Base-by-base conservation (phyloP, 371 early-diverging fungal genomes). In the Quaeritorhiza haematococci region DNA sequence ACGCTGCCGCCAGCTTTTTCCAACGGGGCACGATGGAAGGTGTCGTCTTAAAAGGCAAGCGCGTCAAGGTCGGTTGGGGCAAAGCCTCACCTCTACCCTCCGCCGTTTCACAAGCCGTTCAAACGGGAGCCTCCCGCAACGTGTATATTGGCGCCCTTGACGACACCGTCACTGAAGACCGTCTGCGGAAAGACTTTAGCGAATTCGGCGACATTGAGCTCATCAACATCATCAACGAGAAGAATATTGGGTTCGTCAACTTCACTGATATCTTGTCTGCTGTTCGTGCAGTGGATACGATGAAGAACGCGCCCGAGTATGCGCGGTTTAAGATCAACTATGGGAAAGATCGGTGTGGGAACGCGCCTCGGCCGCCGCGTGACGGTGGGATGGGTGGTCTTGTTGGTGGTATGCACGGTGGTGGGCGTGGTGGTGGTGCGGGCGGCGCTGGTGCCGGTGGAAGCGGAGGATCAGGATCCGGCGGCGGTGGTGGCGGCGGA, bases 41-140 rank as follows among this genome's bases (percentile, higher is more conserved):
- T 0, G 57, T 90, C 27, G 66, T 82, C 13, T 70, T 91, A 57
- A 85, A 85, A 53, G 76, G 73, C 56, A 84, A 87, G 44, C 79
- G 87, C 1, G 69, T 90, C 23, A 85, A 86, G 58, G 69, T 89
- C 33, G 88, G 87, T 2, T 91, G 90, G 90, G 91, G 91, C 26
- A 86, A 88, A 59, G 63, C 84, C 5, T 67, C 74, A 4, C 61
- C 75, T 17, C 63, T 90, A 4, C 82, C 87, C 0, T 49, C 66
- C 6, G 35, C 62, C 2, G 80, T 91, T 5, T 61, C 78, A 15
- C 46, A 65, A 33, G 89, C 88, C 15, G 79, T 90, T 3, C 67
- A 66, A 19, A 61, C 73, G 23, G 88, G 88, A 17, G 79, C 75
- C 3, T 63, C 73, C 0, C 59, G 79, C 17, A 75, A 72, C 59